Base-by-base conservation (phyloP, 2,329 filamentous ascomycete genomes). In the Davidsoniella neocaledoniae region DNA sequence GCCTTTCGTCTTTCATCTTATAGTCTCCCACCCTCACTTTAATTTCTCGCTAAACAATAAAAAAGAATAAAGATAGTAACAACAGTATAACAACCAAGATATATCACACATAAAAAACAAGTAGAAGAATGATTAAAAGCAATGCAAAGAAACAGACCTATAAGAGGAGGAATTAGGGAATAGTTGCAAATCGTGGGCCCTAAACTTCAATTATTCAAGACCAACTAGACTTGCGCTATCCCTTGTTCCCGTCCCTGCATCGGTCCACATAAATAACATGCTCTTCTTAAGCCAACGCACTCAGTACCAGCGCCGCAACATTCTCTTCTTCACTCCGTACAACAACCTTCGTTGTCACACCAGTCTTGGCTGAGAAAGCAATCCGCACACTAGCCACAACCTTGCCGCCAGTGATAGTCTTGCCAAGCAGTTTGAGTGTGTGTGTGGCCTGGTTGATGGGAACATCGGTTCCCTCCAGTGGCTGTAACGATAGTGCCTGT, bases 301-400 rank as follows among this genome's bases (percentile, higher is more conserved):
- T 84, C 62, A 95, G 76, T 54, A 96, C 78, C 64, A 93, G 71
- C 53, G 79, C 74, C 54, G 91, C 87, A 60, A 98, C 79, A 50
- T 86, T 86, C 62, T 91, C 86, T 67, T 98, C 91, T 65, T 98
- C 91, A 63, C 83, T 84, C 62, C 91, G 77, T 54, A 90, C 85
- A 48, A 82, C 84, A 58, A 98, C 86, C 76, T 96, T 96, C 60
- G 90, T 93, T 52, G 91, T 95, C 23, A 96, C 87, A 48, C 91
- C 91, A 46, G 81, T 82, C 74, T 93, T 94, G 59, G 83, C 79
- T 54, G 86, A 93, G 67, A 79, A 95, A 1, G 88, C 91, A 88
- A 98, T 94, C 66, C 87, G 78, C 56, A 96, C 79, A 56, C 78
- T 81, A 54, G 83, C 84, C 50, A 88, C 86, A 14, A 98, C 90